These are phyloP conservation scores for Fusarium sp. DNA, from an alignment of 2,329 filamentous ascomycete genomes.

Conservation along the genomic window DNA sequence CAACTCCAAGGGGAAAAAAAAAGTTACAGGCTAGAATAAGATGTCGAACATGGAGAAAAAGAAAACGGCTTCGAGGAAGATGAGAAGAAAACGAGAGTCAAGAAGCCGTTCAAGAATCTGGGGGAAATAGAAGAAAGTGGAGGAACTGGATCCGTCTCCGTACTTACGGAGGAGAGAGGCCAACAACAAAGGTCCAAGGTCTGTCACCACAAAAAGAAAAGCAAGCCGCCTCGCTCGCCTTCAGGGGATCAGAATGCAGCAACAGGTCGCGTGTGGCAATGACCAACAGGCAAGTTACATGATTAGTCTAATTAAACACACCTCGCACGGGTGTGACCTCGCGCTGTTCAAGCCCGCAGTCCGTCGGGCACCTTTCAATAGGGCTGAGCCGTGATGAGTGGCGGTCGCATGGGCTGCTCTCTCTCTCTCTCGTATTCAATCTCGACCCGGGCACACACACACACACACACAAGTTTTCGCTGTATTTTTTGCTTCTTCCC, in stretches of 20 bases:
- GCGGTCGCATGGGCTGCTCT: slow-evolving; percentile 2
- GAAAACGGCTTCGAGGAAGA: not conserved
- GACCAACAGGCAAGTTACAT: slow-evolving; percentile 2
- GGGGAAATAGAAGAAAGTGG: not conserved
- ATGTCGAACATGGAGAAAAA: slow-evolving; percentile 11
- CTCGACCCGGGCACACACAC: not conserved
- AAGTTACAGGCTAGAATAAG: not conserved
- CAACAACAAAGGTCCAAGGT: not conserved
- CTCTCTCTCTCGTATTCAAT: slow-evolving; percentile 14
- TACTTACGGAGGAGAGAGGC: not conserved
- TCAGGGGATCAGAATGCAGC: slow-evolving; percentile 31
- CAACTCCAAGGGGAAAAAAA: not conserved
- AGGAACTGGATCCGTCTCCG: slow-evolving; percentile 1
- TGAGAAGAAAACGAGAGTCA: not conserved
- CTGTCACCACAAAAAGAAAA: not conserved
- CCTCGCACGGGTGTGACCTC: not conserved
- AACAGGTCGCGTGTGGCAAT: slow-evolving; percentile 42
- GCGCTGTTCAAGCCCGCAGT: not conserved
- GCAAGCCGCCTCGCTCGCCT: not conserved
- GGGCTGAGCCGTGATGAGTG: slow-evolving; percentile 20
- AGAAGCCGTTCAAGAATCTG: not conserved
- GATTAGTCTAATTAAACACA: slow-evolving; percentile 11
- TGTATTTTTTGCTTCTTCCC: slow-evolving; percentile 6
- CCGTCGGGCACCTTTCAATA: not conserved
- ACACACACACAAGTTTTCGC: not conserved